These are phyloP conservation scores for Fusarium falciforme DNA, from an alignment of 2,329 filamentous ascomycete genomes.

Conservation along the genomic window DNA sequence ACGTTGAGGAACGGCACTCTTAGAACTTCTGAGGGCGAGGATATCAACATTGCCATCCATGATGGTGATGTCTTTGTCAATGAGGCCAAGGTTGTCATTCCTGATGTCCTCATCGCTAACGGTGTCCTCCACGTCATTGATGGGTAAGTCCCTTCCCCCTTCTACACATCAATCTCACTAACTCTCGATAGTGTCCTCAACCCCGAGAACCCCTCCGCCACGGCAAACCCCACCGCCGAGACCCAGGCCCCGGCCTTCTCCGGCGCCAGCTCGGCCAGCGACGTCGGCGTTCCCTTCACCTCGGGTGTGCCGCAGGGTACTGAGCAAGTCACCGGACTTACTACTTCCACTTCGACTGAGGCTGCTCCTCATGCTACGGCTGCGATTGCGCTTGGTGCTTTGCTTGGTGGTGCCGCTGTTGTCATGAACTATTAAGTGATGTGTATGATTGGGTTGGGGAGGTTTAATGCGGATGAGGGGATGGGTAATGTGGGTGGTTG, in stretches of 20 bases:
- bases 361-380: conserved; percentile 38
- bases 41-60: conserved; percentile 57
- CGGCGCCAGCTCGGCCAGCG: conserved; percentile 60
- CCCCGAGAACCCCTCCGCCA: conserved; percentile 50
- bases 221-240: conserved; percentile 48
- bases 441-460: not conserved
- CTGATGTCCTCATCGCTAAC: conserved; percentile 64
- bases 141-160: conserved; percentile 53
- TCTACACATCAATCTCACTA: conserved; percentile 32
- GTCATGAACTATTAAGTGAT: conserved; percentile 28
- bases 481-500: not conserved
- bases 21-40: conserved; percentile 42
- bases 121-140: conserved; percentile 70
- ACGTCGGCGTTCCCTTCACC: conserved; percentile 64
- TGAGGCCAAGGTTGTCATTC: conserved; percentile 58
- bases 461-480: not conserved
- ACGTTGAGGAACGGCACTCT: conserved; percentile 41
- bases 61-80: conserved; percentile 51
- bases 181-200: conserved; percentile 59
- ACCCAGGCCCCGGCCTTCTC: conserved; percentile 63
- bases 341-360: conserved; percentile 27
- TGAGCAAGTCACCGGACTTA: conserved; percentile 24
- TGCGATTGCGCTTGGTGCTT: conserved; percentile 39
- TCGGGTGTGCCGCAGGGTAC: conserved; percentile 54
- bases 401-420: conserved; percentile 40